phyloP scores from a whole-genome alignment of 768 basidiomycete species.

The Tylopilus sp. region DNA sequence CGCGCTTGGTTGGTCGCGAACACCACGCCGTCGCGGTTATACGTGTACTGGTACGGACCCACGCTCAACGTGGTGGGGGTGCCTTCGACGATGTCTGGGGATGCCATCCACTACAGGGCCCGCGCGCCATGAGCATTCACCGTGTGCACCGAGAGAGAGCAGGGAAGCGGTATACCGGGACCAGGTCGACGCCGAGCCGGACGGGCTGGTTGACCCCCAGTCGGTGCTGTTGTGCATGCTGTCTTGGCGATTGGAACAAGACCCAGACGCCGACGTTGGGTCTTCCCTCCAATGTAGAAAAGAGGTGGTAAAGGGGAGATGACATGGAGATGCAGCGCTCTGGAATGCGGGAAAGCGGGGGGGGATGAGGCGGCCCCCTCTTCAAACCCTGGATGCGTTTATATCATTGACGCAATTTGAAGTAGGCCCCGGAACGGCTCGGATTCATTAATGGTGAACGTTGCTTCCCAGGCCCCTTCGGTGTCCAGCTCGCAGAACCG shows the following conservation, averaged over 20 bases:
- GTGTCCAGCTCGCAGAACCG: no score
- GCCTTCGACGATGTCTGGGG: neutral
- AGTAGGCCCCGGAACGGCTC: no score
- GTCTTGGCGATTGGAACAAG: neutral
- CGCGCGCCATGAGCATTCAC: neutral
- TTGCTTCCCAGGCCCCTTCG: no score
- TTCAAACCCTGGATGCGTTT: neutral
- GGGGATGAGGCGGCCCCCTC: neutral
- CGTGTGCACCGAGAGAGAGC: neutral
- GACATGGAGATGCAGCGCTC: neutral
- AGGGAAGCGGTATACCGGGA: neutral
- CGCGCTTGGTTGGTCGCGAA: neutral
- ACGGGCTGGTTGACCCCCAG: neutral
- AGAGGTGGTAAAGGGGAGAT: neutral
- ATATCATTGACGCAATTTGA: neutral
- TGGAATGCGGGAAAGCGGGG: neutral
- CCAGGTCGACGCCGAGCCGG: neutral
- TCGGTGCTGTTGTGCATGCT: neutral
- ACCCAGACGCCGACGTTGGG: neutral
- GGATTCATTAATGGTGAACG: no score
- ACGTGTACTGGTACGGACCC: neutral
- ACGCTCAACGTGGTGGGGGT: neutral
- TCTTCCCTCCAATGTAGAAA: neutral
- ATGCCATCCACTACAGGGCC: neutral
- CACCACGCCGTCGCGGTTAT: neutral